Percentiles rank a stretch among this genome's conserved stretches.
phyloP scores from a whole-genome alignment of 192 early-diverging fungal genomes.

The Entomortierella parvispora region DNA sequence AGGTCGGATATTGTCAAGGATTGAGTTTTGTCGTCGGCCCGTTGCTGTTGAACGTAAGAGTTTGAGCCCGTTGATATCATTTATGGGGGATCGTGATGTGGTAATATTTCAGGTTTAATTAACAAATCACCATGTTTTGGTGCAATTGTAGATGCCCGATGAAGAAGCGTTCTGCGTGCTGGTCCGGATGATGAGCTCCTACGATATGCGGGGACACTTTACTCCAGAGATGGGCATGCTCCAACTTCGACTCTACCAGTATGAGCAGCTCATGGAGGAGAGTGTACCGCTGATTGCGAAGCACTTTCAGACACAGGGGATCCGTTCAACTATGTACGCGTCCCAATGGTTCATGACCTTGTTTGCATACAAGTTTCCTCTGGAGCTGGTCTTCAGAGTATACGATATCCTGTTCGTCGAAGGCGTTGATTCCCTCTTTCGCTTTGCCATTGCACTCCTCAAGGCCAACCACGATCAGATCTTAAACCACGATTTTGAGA shows the following conservation, averaged over 20 bases:
- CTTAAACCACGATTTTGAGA: conserved; percentile 88
- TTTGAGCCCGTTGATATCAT: neutral
- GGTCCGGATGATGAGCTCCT: conserved; percentile 89
- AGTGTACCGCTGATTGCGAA: conserved; percentile 78
- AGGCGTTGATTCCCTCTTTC: conserved; percentile 88
- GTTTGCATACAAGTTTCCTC: conserved; percentile 98
- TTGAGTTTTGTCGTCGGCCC: conserved; percentile 93
- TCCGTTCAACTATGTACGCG: conserved; percentile 93
- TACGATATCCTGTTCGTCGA: conserved; percentile 95
- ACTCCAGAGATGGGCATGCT: conserved; percentile 90
- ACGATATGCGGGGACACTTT: conserved; percentile 90
- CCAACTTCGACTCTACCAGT: conserved; percentile 89
- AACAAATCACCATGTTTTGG: neutral
- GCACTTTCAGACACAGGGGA: conserved; percentile 87
- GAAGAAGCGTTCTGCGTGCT: conserved; percentile 96
- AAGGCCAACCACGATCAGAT: conserved; percentile 83
- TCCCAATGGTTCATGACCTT: conserved; percentile 99
- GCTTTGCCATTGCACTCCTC: conserved; percentile 89
- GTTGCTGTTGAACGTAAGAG: conserved; percentile 87
- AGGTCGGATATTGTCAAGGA: conserved; percentile 99
- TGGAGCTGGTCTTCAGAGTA: conserved; percentile 90
- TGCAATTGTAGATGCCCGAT: conserved; percentile 86
- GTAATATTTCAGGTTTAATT: neutral
- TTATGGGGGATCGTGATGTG: neutral
- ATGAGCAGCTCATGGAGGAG: conserved; percentile 87